Evolutionary conservation across 495 filamentous ascomycete species (phyloP).

Genomic region (Neurospora tetrasperma): DNA sequence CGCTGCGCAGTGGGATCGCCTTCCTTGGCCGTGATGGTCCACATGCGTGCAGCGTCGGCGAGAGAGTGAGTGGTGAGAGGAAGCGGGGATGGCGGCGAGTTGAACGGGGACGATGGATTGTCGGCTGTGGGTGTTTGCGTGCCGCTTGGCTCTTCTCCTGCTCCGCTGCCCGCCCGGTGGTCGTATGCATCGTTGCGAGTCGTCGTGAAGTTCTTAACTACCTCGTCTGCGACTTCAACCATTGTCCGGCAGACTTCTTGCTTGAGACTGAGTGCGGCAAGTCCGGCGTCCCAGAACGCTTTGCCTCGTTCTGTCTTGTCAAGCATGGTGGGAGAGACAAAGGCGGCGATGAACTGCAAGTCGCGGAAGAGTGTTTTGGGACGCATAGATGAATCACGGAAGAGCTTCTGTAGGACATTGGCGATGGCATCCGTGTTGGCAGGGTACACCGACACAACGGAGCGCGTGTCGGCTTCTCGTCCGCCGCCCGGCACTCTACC

Average conservation of each 20-base stretch:
- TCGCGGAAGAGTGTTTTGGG: slow-evolving; percentile 92
- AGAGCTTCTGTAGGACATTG: slow-evolving; percentile 66
- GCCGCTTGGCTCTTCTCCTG: slow-evolving; percentile 9
- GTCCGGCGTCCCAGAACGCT: slow-evolving; percentile 87
- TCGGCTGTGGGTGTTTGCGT: slow-evolving; percentile 6
- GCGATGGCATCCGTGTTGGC: slow-evolving; percentile 66
- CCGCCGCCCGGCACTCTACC: slow-evolving; percentile 16
- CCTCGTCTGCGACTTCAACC: slow-evolving; percentile 77
- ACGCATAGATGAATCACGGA: slow-evolving; percentile 64
- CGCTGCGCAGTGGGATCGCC: slow-evolving; percentile 86
- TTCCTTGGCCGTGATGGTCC: slow-evolving; percentile 90
- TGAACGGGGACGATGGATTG: slow-evolving; percentile 12
- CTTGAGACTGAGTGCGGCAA: slow-evolving; percentile 81
- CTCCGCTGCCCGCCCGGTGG: slow-evolving; percentile 16
- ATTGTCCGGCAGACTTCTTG: slow-evolving; percentile 82
- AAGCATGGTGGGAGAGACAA: slow-evolving; percentile 69
- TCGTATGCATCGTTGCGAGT: slow-evolving; percentile 21
- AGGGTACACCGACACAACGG: slow-evolving; percentile 31
- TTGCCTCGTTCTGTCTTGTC: slow-evolving; percentile 82
- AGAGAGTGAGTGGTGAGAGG: slow-evolving; percentile 49
- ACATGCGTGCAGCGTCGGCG: slow-evolving; percentile 81
- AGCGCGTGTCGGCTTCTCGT: slow-evolving; percentile 30
- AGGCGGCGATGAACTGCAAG: slow-evolving; percentile 88
- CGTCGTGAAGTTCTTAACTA: slow-evolving; percentile 48
- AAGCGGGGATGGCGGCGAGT: slow-evolving; percentile 28